Evolutionary conservation across 805 yeast genomes (phyloP).

Genomic region (Saccharomycopsis lassenensis): DNA sequence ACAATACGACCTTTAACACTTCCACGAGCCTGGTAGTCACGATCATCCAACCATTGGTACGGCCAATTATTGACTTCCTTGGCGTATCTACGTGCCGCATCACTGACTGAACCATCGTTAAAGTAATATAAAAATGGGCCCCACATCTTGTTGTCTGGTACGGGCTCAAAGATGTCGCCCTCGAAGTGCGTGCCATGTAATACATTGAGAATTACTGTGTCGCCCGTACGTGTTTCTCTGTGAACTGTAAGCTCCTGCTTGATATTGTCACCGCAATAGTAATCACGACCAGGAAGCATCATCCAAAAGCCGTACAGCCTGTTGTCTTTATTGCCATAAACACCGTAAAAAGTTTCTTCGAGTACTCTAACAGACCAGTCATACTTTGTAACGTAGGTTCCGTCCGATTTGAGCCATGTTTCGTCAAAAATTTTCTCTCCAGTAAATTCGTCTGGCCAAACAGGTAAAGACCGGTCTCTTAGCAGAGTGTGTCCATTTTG

Average conservation of each 20-base stretch:
- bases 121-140: neutral
- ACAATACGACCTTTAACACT: neutral
- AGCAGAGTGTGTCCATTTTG: constrained; percentile 1
- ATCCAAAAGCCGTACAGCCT: neutral
- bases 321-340: neutral
- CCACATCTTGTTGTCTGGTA: neutral
- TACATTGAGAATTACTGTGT: neutral
- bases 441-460: neutral
- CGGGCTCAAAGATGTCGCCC: neutral
- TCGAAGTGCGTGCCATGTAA: constrained; percentile 1
- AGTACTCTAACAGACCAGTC: neutral
- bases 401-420: neutral
- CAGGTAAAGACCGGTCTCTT: neutral
- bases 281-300: neutral
- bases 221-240: neutral
- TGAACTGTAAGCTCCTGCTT: neutral
- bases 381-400: neutral
- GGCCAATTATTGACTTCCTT: neutral
- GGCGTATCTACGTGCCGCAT: neutral
- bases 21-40: neutral
- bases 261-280: neutral
- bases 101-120: neutral
- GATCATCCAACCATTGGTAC: neutral
- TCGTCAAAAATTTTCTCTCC: neutral
- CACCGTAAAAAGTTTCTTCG: neutral